Conservation (phyloP, 495 filamentous ascomycete genomes). For the Penicillium egyptiacum region DNA sequence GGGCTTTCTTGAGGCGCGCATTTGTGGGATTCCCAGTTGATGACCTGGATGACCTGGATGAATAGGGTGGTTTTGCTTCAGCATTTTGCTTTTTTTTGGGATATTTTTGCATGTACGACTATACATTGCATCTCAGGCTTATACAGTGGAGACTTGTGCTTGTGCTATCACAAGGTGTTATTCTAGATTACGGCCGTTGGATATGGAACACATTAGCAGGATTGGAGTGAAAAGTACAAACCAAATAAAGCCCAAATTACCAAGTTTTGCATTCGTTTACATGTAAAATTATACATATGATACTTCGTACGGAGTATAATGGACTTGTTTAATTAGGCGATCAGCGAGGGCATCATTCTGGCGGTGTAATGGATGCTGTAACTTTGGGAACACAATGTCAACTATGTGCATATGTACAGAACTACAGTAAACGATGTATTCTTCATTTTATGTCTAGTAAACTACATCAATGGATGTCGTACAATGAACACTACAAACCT, state of each 20-base stretch:
- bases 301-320: background rate
- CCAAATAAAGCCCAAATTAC: background rate
- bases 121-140: background rate
- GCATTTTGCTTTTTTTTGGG: conserved; percentile 10
- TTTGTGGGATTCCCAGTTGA: conserved; percentile 72
- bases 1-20: conserved; percentile 72
- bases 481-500: background rate
- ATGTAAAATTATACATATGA: background rate
- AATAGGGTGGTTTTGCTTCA: conserved; percentile 9
- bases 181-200: background rate
- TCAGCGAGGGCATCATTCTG: conserved; percentile 21
- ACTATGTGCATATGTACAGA: too few relatives aligned
- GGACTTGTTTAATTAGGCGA: conserved; percentile 13
- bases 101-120: conserved; percentile 9
- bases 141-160: background rate
- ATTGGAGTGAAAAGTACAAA: background rate
- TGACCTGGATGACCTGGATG: conserved; percentile 60
- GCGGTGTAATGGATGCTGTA: conserved; percentile 19
- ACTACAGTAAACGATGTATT: background rate
- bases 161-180: conserved; percentile 5
- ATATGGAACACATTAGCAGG: background rate
- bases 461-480: too few relatives aligned
- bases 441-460: too few relatives aligned
- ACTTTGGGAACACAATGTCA: background rate
- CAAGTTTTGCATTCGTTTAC: background rate